These are phyloP conservation scores for Daldinia bambusicola DNA, from an alignment of 495 filamentous ascomycete genomes.

Conservation along the genomic window DNA sequence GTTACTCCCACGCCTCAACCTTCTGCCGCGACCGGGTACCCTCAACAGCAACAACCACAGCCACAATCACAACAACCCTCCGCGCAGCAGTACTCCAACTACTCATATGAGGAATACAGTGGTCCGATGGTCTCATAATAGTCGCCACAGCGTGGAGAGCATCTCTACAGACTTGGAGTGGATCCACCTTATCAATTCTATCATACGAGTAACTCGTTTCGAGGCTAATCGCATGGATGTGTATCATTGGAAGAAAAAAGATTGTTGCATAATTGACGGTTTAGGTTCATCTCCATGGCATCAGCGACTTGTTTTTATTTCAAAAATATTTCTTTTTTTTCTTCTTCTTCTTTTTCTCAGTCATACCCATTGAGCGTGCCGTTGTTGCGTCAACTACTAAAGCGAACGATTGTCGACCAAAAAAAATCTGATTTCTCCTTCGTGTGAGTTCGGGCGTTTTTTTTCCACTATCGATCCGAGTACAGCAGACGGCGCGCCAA, in stretches of 20 bases:
- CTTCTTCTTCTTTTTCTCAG: conserved; percentile 42
- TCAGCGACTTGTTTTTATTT: conserved; percentile 50
- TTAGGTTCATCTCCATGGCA: conserved; percentile 52
- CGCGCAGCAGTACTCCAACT: conserved; percentile 43
- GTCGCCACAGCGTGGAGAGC: neutral
- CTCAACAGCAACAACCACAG: conserved; percentile 43
- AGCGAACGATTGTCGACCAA: conserved; percentile 47
- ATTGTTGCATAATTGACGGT: conserved; percentile 54
- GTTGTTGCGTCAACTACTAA: conserved; percentile 43
- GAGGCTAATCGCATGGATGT: conserved; percentile 42
- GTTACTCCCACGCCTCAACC: conserved; percentile 63
- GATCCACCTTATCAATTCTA: conserved; percentile 29
- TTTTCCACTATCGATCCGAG: conserved; percentile 38
- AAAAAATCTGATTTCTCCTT: conserved; percentile 49
- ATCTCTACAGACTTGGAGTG: conserved; percentile 29
- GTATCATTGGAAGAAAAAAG: conserved; percentile 51
- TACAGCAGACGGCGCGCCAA: conserved; percentile 35
- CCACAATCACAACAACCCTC: conserved; percentile 45
- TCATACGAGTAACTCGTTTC: conserved; percentile 25
- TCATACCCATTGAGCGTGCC: conserved; percentile 51
- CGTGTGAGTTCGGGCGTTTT: conserved; percentile 46
- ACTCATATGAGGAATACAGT: conserved; percentile 43
- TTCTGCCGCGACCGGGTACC: conserved; percentile 32
- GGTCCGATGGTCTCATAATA: conserved; percentile 45
- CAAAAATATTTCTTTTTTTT: conserved; percentile 13